Evolutionary conservation across 1,139 yeast species (phyloP), one percentile per base, ranked within the genome.

Genomic region (Debaryomyces singareniensis): DNA sequence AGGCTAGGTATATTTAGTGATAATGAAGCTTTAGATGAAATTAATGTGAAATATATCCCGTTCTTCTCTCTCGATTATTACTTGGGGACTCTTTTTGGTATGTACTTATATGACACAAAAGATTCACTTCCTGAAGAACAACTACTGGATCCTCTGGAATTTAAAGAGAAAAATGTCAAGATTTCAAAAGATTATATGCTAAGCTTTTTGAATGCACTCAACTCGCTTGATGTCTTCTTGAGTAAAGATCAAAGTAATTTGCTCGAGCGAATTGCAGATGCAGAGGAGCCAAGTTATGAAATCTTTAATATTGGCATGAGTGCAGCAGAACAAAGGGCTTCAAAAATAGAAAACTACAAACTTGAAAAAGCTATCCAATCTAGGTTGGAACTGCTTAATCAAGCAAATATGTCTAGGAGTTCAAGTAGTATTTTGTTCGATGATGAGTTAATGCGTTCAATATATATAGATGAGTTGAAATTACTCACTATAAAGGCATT

Each of bases 341-440:
- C 74, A 32, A 89, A 87, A 51, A 85, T 89, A 35, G 80, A 72
- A 15, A 70, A 74, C 42, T 82, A 67, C 51, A 79, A 73, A 46
- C 51, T 64, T 16, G 87, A 79, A 40, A 77, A 73, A 45, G 69
- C 67, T 22, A 55, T 84, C 31, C 58, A 53, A n/a, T 47, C 40
- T 2, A 67, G 68, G 37, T 43, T 83, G 3, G 37, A 48, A 10
- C 37, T 50, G 2, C 47, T 77, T 16, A 18, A 18, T 18, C 9
- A 18, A 7, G n/a, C n/a, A 7, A n/a, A 18, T 7, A n/a, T n/a
- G n/a, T 18, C 21, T n/a, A 18, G 21, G n/a, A 26, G 27, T 10
- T 29, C 28, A 15, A 13, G 31, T 20, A 28, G 36, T 30, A 42
- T 38, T 5, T 54, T 47, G 15, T 48, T 70, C 26, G 83, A 78